phyloP scores from a whole-genome alignment of 1,284 basidiomycete genomes.

The Leccinum holopus region DNA sequence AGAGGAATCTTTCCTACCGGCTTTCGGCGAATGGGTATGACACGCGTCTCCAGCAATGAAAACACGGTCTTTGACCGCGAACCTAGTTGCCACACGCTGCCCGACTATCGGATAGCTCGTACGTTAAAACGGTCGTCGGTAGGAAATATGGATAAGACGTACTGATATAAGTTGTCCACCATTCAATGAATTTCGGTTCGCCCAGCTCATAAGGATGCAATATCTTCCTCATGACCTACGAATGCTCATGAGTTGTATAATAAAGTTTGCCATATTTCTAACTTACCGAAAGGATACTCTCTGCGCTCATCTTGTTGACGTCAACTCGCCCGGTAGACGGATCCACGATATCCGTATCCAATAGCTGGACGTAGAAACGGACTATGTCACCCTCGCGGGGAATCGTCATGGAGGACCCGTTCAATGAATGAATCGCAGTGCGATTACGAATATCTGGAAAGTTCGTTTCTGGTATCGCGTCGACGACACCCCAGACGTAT shows the following conservation, averaged over 20 bases:
- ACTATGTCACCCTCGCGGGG: conserved; percentile 70
- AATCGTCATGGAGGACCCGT: neutral
- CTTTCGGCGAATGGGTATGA: conserved; percentile 2
- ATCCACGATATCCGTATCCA: conserved; percentile 48
- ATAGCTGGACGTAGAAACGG: conserved; percentile 72
- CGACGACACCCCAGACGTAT: neutral
- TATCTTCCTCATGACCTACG: conserved; percentile 58
- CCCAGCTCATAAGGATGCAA: conserved; percentile 33
- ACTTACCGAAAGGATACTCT: conserved; percentile 50
- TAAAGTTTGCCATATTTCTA: neutral
- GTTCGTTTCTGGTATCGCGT: neutral
- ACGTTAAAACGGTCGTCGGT: neutral
- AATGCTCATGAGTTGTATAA: neutral
- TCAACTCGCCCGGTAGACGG: conserved; percentile 16
- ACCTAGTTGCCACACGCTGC: neutral
- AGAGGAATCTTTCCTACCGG: neutral
- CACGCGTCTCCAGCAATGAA: conserved; percentile 2
- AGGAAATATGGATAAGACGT: neutral
- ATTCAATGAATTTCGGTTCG: neutral
- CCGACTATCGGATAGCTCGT: neutral
- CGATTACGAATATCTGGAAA: conserved; percentile 2
- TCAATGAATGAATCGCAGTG: neutral
- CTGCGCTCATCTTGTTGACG: conserved; percentile 56
- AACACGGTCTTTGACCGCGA: neutral
- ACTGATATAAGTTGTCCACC: conserved; percentile 1